Base-by-base conservation (phyloP, 2,329 filamentous ascomycete genomes). In the Aplosporella prunicola region DNA sequence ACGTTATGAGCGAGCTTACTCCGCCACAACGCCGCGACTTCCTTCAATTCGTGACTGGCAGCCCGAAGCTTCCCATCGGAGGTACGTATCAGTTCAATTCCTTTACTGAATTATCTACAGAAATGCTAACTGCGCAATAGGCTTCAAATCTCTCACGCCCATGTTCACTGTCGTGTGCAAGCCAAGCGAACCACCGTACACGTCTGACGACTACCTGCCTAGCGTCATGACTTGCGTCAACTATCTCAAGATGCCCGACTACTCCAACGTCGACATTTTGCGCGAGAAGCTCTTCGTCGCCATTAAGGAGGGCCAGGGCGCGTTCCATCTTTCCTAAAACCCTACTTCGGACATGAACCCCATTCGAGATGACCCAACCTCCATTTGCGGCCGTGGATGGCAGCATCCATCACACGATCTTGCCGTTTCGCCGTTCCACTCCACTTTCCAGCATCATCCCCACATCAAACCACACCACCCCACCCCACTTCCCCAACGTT, bases 161-260 rank as follows among this genome's bases (percentile, higher is more conserved):
- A 95, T 96, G 80, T 96, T 98, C 58, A 98, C 91, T 3, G 91
- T 98, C 45, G 91, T 98, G 28, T 96, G 91, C 72, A 95, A 95
- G 62, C 89, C 89, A n/a, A 93, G 85, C 60, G 91, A 98, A 56
- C 78, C 86, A 11, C 91, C 91, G 2, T 91, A 88, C 59, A 82
- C 80, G 3, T 89, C 89, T 4, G 91, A 98, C 55, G 91, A 98
- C 64, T 98, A 96, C 53, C 73, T 98, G n/a, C 91, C 93, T 9
- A 96, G 88, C 57, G 93, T 98, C 58, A 98, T 98, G 93, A 98
- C 93, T 9, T 98, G 93, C 59, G 91, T 94, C 62, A 98, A 98
- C 62, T 98, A 98, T 58, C 76, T 98, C 52, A 98, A 98, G 64
- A 73, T 98, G 54, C 91, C 91, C 14, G 86, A 98, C 61, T 98